Evolutionary conservation across 2,329 filamentous ascomycete genomes (phyloP).

Genomic region (Fusarium redolens): DNA sequence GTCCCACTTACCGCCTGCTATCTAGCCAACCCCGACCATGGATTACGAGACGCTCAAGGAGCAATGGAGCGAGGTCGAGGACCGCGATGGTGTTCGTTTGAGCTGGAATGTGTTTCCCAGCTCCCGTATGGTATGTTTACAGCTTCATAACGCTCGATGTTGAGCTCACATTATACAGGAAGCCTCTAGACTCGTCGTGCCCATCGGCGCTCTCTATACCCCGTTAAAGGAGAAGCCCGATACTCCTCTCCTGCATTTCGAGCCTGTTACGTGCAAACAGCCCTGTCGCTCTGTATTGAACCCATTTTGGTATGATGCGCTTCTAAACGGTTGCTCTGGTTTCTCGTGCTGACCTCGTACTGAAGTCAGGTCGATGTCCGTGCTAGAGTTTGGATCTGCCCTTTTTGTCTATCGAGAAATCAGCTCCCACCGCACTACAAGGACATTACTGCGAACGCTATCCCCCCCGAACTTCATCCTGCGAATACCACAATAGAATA

Average conservation of each 20-base stretch:
- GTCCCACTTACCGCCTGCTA: background rate
- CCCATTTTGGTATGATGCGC: constrained; percentile 82
- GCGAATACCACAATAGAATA: constrained; percentile 93
- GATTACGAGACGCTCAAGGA: constrained; percentile 95
- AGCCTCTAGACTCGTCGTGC: constrained; percentile 92
- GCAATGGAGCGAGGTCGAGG: constrained; percentile 96
- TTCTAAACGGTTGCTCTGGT: background rate
- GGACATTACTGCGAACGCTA: constrained; percentile 85
- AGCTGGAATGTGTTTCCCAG: constrained; percentile 99
- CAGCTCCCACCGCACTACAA: constrained; percentile 88
- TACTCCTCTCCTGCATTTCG: constrained; percentile 90
- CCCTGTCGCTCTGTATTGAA: constrained; percentile 97
- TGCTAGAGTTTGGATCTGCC: constrained; percentile 88
- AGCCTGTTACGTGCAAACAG: constrained; percentile 95
- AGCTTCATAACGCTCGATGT: background rate
- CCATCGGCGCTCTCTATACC: constrained; percentile 95
- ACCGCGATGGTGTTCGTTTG: constrained; percentile 92
- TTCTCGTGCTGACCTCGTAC: constrained; percentile 38
- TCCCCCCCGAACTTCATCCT: constrained; percentile 84
- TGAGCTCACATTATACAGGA: constrained; percentile 66
- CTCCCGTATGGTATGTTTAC: constrained; percentile 85
- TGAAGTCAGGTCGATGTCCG: constrained; percentile 83
- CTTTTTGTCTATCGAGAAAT: constrained; percentile 87
- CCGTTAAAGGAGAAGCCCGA: constrained; percentile 95
- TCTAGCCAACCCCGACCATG: constrained; percentile 62